Conservation (phyloP, 768 basidiomycete species). For the Galerina sulciceps region DNA sequence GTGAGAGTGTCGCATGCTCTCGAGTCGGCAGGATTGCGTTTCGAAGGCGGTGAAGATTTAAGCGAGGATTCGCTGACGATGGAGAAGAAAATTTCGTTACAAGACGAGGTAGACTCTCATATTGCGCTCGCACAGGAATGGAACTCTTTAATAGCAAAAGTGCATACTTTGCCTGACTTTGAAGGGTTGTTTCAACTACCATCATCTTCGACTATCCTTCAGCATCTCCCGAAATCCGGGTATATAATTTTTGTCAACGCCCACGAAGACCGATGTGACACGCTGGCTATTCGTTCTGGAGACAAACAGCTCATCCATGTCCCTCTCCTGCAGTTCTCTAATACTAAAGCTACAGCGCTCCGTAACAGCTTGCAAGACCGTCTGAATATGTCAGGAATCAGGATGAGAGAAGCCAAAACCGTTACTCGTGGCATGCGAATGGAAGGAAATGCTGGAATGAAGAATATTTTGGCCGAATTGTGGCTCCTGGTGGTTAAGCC, state of each 20-base stretch:
- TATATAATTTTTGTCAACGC: not conserved
- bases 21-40: not conserved
- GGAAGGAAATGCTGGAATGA: not conserved
- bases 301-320: not conserved
- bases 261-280: not conserved
- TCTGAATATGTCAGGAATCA: not conserved
- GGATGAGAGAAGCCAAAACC: not conserved
- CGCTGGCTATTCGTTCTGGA: not conserved
- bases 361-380: not conserved
- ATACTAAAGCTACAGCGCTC: not conserved
- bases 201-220: not conserved
- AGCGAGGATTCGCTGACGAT: not conserved
- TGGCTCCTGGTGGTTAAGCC: slow-evolving; percentile 22
- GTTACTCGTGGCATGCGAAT: not conserved
- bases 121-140: not conserved
- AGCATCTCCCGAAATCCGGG: not conserved
- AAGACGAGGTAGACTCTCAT: not conserved
- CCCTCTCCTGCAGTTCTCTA: not conserved
- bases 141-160: not conserved
- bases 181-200: not conserved
- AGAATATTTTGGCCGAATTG: not conserved
- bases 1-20: not conserved
- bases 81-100: not conserved
- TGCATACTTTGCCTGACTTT: not conserved
- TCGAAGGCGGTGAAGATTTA: not conserved